phyloP scores from a whole-genome alignment of 495 filamentous ascomycete species.

The Hypoxylon crocopeplum region DNA sequence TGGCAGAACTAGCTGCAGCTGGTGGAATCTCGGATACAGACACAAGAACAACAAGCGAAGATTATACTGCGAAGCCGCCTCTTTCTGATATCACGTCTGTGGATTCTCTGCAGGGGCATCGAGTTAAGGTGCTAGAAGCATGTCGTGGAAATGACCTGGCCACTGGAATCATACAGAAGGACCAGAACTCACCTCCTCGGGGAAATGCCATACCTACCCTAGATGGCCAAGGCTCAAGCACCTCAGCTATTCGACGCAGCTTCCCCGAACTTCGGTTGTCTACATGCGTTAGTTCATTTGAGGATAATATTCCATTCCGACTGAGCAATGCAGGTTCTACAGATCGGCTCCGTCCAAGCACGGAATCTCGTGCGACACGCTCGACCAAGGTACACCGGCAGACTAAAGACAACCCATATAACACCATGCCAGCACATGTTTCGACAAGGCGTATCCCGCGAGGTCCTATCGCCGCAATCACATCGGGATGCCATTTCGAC shows the following conservation, averaged over 20 bases:
- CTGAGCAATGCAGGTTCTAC: constrained; percentile 18
- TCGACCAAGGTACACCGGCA: constrained; percentile 2
- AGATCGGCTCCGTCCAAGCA: constrained; percentile 25
- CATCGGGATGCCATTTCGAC: background rate
- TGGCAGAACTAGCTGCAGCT: constrained; percentile 28
- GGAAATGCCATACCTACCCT: constrained; percentile 1
- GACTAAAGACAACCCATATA: constrained; percentile 1
- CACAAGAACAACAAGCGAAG: constrained; percentile 20
- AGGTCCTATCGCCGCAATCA: background rate
- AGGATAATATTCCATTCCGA: constrained; percentile 7
- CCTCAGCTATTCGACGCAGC: constrained; percentile 30
- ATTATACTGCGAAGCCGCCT: constrained; percentile 8
- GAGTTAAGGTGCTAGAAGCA: background rate
- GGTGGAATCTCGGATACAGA: constrained; percentile 27
- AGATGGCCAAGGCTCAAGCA: constrained; percentile 21
- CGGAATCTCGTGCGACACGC: constrained; percentile 6
- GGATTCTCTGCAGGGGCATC: background rate
- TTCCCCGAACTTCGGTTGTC: constrained; percentile 14
- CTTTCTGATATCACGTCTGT: constrained; percentile 19
- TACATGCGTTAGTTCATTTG: constrained; percentile 10
- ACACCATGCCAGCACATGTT: constrained; percentile 25
- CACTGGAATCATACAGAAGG: background rate
- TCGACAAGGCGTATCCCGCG: background rate
- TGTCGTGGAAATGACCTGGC: background rate
- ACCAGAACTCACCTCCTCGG: background rate